Evolutionary conservation across 2,329 filamentous ascomycete genomes (phyloP).

Genomic region (Fusarium newnesense): DNA sequence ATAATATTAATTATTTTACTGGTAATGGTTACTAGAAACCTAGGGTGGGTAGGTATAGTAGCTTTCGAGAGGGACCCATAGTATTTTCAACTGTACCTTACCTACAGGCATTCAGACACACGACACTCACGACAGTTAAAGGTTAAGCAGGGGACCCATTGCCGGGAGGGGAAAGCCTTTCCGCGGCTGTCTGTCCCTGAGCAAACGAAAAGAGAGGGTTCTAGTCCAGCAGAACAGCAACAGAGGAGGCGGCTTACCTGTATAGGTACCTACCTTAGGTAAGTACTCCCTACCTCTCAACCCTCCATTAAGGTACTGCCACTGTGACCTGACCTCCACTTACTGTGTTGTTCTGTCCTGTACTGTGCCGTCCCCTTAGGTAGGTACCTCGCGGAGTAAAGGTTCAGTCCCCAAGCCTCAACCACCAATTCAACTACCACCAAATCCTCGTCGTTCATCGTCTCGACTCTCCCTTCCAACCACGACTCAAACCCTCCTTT

Average conservation of each 20-base stretch:
- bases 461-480: slow-evolving; percentile 44
- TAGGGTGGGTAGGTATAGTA: no score
- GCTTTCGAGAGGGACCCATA: slow-evolving; percentile 6
- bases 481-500: slow-evolving; percentile 40
- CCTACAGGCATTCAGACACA: slow-evolving; percentile 1
- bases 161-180: slow-evolving; percentile 10
- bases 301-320: background rate
- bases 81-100: background rate
- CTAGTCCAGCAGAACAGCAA: slow-evolving; percentile 41
- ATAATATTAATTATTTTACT: no score
- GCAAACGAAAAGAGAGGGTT: background rate
- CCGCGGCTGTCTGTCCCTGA: slow-evolving; percentile 18
- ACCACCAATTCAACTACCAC: slow-evolving; percentile 46
- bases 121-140: background rate
- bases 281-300: background rate
- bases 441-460: slow-evolving; percentile 44
- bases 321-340: background rate
- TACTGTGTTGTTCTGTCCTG: background rate
- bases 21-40: no score
- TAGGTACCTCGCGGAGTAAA: slow-evolving; percentile 40
- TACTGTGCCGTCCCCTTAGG: background rate
- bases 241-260: slow-evolving; percentile 47
- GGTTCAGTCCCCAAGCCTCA: slow-evolving; percentile 50
- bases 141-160: slow-evolving; percentile 8
- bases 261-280: background rate